Evolutionary conservation across 83 land plant species (phyloP).

Genomic region (Picea abies): DNA sequence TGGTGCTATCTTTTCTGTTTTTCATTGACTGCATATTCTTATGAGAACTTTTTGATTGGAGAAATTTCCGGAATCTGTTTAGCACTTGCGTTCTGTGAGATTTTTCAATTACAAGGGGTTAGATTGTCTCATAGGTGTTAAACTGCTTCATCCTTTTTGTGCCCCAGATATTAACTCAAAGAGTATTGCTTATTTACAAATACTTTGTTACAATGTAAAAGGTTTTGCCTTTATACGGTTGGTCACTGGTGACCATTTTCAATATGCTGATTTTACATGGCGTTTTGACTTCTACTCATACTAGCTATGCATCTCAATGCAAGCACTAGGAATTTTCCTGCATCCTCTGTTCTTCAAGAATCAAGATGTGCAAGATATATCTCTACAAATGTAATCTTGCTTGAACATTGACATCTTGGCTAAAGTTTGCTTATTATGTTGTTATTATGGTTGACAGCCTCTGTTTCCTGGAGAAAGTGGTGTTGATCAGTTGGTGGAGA

Average conservation of each 20-base stretch:
- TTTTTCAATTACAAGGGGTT: too few species aligned
- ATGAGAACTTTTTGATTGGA: too few species aligned
- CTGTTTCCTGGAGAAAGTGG: slow-evolving; percentile 52
- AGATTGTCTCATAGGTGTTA: too few species aligned
- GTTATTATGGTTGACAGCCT: slow-evolving; percentile 24
- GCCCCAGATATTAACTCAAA: neutral
- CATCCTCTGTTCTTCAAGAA: neutral
- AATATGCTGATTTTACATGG: neutral
- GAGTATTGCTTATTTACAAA: neutral
- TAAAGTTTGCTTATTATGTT: neutral
- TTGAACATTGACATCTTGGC: neutral
- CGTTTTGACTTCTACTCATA: neutral
- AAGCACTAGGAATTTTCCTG: neutral
- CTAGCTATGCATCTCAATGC: neutral
- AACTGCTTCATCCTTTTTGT: neutral
- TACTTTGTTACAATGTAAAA: neutral
- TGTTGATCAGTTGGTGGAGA: slow-evolving; percentile 44
- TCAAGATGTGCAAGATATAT: neutral
- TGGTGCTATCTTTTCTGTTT: too few species aligned
- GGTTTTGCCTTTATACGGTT: neutral
- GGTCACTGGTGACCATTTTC: neutral
- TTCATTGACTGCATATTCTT: too few species aligned
- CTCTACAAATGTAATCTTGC: neutral
- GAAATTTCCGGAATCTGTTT: too few species aligned
- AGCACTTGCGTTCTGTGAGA: too few species aligned